Evolutionary conservation across 208 protist genomes (phyloP).

Genomic region (Crithidia sp.): DNA sequence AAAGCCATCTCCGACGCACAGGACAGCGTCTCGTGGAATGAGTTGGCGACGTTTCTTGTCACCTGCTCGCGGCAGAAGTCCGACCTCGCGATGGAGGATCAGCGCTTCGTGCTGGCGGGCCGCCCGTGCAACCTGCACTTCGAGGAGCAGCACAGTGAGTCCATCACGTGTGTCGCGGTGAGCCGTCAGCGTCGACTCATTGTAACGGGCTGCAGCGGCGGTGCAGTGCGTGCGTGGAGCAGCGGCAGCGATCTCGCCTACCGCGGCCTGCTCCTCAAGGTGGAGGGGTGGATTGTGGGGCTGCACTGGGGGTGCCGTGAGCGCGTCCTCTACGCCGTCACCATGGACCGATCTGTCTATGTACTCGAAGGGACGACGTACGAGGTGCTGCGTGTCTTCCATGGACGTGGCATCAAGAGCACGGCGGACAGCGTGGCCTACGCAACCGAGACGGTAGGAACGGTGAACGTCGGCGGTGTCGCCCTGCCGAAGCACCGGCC

Average conservation of each 20-base stretch:
- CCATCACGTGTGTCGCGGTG: conserved; percentile 46
- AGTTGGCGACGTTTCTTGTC: conserved; percentile 79
- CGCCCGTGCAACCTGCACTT: conserved; percentile 37
- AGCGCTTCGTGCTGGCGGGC: conserved; percentile 45
- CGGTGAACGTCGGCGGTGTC: conserved; percentile 61
- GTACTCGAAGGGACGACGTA: conserved; percentile 67
- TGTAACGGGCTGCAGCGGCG: conserved; percentile 76
- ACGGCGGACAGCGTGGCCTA: conserved; percentile 56
- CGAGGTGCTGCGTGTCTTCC: conserved; percentile 73
- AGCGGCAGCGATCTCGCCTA: conserved; percentile 46
- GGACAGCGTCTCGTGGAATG: conserved; percentile 71
- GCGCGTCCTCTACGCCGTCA: conserved; percentile 63
- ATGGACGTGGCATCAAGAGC: conserved; percentile 65
- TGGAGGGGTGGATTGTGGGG: conserved; percentile 76
- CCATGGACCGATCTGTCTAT: conserved; percentile 74
- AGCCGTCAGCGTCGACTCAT: conserved; percentile 43
- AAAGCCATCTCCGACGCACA: conserved; percentile 78
- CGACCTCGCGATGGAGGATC: conserved; percentile 53
- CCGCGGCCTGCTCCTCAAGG: conserved; percentile 68
- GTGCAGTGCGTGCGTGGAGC: conserved; percentile 79
- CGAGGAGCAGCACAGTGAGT: conserved; percentile 46
- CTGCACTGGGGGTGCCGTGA: conserved; percentile 61
- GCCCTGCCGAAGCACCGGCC: conserved; percentile 7
- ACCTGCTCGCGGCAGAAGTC: conserved; percentile 66
- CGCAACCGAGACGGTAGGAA: conserved; percentile 64